Base-by-base conservation (phyloP, 148 eudicot genomes). In the Suaeda aralocaspica region DNA sequence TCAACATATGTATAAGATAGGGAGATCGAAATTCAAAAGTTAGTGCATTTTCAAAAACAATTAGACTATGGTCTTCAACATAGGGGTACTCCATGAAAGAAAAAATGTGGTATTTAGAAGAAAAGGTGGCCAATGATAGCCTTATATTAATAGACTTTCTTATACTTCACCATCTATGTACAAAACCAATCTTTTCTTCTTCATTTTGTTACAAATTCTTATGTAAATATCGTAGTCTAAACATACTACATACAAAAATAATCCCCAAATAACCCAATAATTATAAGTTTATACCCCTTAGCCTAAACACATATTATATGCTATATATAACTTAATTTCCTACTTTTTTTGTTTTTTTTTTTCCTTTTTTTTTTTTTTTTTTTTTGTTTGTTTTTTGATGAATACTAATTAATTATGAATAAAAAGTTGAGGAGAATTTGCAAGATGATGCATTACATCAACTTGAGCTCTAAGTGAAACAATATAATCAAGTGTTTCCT, bases 401-500 rank as follows among this genome's bases (percentile, higher is more conserved):
- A n/a, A n/a, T 49, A 21, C 1, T 33, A 4, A 39, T 30, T 49
- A 61, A 39, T 53, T 30, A 64, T 53, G 16, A 63, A 41, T 45
- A 13, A 42, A 16, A 5, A 53, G 21, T 24, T 63, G 66, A 45
- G 76, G 64, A 59, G 86, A 85, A 66, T 79, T 76, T 11, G 86
- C 88, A 68, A 88, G 69, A 78, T 41, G 33, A 53, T 84, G 75
- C 96, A 91, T 91, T 22, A 91, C 89, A 84, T 85, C 88, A 59
- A 91, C 88, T 74, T 91, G 94, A 58, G 88, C 85, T 53, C 67
- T 44, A 6, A 91, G 82, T 8, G 89, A 86, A 14, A 81, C 44
- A 16, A 91, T 74, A 68, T 91, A 91, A 78, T 91, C 97, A 77
- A 91, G 82, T 69, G 94, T 81, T 88, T 91, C 97, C 39, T 75